phyloP scores from a whole-genome alignment of 1,284 basidiomycete species.

The Moesziomyces antarcticus region DNA sequence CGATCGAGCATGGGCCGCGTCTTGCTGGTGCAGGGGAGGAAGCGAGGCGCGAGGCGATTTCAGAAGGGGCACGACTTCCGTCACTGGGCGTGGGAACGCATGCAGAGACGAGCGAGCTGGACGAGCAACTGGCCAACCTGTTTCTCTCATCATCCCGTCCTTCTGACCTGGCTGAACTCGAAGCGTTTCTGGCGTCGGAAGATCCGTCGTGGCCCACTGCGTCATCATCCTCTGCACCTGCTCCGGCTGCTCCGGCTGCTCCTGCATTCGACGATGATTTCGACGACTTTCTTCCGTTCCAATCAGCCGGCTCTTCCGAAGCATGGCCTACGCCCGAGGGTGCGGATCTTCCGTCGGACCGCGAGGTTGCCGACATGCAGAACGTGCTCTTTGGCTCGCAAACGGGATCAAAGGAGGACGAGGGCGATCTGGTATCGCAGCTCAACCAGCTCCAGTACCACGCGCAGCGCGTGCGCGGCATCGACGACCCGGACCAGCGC shows the following conservation, averaged over 20 bases:
- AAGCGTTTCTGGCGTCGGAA: conserved; percentile 44
- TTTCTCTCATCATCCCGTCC: conserved; percentile 21
- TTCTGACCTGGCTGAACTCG: conserved; percentile 34
- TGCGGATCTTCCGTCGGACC: conserved; percentile 18
- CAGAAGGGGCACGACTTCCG: conserved; percentile 1
- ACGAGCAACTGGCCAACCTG: conserved; percentile 37
- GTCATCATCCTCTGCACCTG: not conserved
- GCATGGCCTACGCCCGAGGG: not conserved
- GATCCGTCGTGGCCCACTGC: conserved; percentile 44
- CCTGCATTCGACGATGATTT: conserved; percentile 44
- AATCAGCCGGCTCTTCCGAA: conserved; percentile 11
- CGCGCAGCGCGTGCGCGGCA: conserved; percentile 39
- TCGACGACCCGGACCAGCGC: conserved; percentile 38
- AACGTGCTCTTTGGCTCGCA: conserved; percentile 21
- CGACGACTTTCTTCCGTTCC: conserved; percentile 43
- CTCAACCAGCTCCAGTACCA: conserved; percentile 41
- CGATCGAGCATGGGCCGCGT: not conserved
- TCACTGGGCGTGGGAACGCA: conserved; percentile 9
- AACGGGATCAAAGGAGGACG: conserved; percentile 2
- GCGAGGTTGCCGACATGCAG: conserved; percentile 33
- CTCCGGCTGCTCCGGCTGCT: not conserved
- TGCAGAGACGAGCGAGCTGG: conserved; percentile 17
- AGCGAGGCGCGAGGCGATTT: not conserved
- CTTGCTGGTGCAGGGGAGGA: not conserved
- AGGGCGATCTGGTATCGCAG: conserved; percentile 25